Evolutionary conservation across 257 asterid species (phyloP).

Genomic region (Lavandula angustifolia): DNA sequence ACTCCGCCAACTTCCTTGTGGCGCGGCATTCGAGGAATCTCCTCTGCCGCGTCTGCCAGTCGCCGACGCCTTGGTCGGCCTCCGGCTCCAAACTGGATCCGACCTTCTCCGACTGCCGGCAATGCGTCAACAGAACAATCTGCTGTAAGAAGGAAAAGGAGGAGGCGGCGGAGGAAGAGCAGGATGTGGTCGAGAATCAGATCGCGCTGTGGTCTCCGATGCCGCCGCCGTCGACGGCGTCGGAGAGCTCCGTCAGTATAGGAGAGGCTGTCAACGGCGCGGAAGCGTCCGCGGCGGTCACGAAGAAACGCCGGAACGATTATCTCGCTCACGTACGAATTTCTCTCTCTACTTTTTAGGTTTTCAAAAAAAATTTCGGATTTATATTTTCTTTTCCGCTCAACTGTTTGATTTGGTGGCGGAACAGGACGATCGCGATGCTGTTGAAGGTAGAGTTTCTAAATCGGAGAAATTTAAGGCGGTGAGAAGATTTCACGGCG

Average conservation of each 20-base stretch:
- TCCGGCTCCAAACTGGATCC: conserved; percentile 37
- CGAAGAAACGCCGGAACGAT: conserved; percentile 32
- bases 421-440: conserved; percentile 29
- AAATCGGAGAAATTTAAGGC: not conserved
- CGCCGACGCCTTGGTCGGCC: conserved; percentile 50
- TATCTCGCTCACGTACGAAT: conserved; percentile 34
- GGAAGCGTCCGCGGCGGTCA: conserved; percentile 30
- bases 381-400: not conserved
- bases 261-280: conserved; percentile 18
- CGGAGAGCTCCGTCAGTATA: conserved; percentile 37
- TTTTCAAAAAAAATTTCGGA: not conserved
- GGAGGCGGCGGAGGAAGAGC: conserved; percentile 17
- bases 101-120: conserved; percentile 34
- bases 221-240: conserved; percentile 28
- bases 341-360: not conserved
- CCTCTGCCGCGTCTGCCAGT: conserved; percentile 46
- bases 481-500: conserved; percentile 2
- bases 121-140: conserved; percentile 19
- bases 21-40: conserved; percentile 43
- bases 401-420: not conserved
- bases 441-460: not conserved
- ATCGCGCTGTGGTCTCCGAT: conserved; percentile 32
- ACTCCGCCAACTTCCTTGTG: conserved; percentile 58
- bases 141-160: not conserved
- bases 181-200: conserved; percentile 31